Evolutionary conservation across 331 rosid species (phyloP), one percentile per base, ranked within the genome.

Genomic region (Arachis monticola): DNA sequence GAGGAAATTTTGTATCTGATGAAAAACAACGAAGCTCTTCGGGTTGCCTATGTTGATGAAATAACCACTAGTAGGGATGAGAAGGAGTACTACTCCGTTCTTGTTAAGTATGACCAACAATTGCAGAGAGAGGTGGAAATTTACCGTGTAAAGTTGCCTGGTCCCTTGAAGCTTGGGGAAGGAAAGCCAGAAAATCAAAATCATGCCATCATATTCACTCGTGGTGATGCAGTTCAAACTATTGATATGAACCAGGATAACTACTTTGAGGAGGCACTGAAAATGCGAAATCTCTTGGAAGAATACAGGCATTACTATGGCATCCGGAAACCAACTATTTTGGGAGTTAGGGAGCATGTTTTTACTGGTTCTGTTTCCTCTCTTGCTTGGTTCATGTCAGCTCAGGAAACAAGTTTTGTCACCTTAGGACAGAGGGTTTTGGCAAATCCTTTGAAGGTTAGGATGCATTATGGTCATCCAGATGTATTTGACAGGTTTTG

Each of bases 391-490:
- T 94, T 92, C 78, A 94, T 94, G 99, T 94, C 99, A 38, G 97
- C 97, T 76, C 99, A 95, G 75, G 97, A 95, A 83, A 87, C 97
- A 2, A 90, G 99, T 76, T 95, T 95, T 81, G 99, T 95, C 82
- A 95, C 99, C 56, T 84, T 92, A 83, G 97, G 97, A 27, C 99
- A 92, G 81, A 88, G 97, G 73, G 99, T 95, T 86, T 74, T 95
- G 84, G 97, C 97, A 30, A 90, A 95, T 80, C 97, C 99, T 31
- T 81, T 95, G 84, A 95, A 95, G 82, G 81, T 95, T 70, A 79
- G 97, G 82, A 95, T 92, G 99, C 99, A 95, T 86, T 94, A 94
- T 69, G 99, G 99, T 55, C 99, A 94, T 83, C 99, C 99, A 0
- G 97, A 94, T 76, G 97, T 92, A 82, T 94, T 94, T 74, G 97